Base-by-base conservation (phyloP, 768 basidiomycete genomes). In the Butyriboletus loyo region DNA sequence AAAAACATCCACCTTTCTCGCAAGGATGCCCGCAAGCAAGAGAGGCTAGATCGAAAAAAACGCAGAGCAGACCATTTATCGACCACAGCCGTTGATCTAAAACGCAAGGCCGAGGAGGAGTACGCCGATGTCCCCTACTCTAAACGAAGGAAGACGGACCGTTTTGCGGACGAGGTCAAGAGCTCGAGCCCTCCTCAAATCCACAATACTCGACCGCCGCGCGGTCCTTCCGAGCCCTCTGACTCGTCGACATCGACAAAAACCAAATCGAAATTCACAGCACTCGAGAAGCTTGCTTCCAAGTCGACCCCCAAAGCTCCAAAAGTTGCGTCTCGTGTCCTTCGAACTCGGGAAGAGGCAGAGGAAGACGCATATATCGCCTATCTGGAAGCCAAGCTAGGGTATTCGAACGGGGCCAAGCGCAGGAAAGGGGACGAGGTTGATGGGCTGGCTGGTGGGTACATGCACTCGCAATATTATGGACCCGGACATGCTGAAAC, bases 311-410 rank as follows among this genome's bases (percentile, higher is more conserved):
- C 57, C 38, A 50, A 47, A 46, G 38, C 46, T 10, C 31, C 49
- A 0, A 41, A 52, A 28, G 36, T 35, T 0, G 43, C 50, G 9
- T 43, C 46, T 0, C 64, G 51, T 3, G 24, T 49, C 2, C 59
- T 71, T 24, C 73, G 68, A 24, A 68, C 69, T 7, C 73, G 65
- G 30, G 70, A 72, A 51, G 81, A 90, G 54, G 70, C 75, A 28
- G 79, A 87, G 31, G 95, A 98, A 60, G 93, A 95, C 62, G 78
- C 79, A 0, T 92, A 95, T 64, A 97, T 98, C 39, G 78, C 84
- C 0, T 85, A 88, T 70, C 72, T 97, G 11, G 95, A 98, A 67
- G 74, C 78, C 0, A 87, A 85, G 66, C 78, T 97, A 17, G 85
- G 89, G 4, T 75, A 85, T 39, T 11, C 60, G 46, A 67, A 32